Evolutionary conservation across 2,329 filamentous ascomycete species (phyloP).

Genomic region (Ceratocystis variospora): DNA sequence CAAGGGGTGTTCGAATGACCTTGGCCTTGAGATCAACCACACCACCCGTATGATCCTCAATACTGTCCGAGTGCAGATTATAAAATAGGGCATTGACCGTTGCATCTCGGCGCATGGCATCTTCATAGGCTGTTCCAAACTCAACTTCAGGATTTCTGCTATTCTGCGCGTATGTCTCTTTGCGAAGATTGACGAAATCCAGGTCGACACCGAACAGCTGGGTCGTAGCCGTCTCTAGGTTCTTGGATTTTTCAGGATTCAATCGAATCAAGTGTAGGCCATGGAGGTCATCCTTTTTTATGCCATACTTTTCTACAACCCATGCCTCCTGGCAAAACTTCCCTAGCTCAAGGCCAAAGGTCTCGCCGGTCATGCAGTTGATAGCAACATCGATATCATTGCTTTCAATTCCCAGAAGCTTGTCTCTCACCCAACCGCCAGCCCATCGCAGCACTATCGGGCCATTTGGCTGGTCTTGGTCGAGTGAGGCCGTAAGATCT

Average conservation of each 20-base stretch:
- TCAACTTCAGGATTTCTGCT: constrained; percentile 86
- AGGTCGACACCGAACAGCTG: constrained; percentile 76
- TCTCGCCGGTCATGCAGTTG: constrained; percentile 69
- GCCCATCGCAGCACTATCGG: constrained; percentile 58
- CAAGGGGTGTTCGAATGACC: constrained; percentile 71
- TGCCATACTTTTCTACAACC: constrained; percentile 47
- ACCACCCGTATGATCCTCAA: constrained; percentile 80
- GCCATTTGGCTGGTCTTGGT: constrained; percentile 27
- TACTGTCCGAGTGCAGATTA: constrained; percentile 62
- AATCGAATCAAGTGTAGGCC: constrained; percentile 76
- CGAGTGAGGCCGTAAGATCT: constrained; percentile 55
- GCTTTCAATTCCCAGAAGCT: constrained; percentile 56
- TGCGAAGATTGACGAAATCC: constrained; percentile 86
- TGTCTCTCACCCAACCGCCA: constrained; percentile 79
- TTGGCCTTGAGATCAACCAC: constrained; percentile 57
- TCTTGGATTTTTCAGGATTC: constrained; percentile 93
- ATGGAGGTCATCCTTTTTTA: constrained; percentile 47
- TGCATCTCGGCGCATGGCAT: constrained; percentile 77
- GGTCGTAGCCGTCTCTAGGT: constrained; percentile 82
- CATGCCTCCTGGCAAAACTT: constrained; percentile 50
- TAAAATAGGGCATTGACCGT: constrained; percentile 95
- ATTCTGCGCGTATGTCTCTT: constrained; percentile 79
- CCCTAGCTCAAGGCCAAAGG: constrained; percentile 56
- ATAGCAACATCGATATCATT: constrained; percentile 79
- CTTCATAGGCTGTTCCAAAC: constrained; percentile 82